phyloP scores from a whole-genome alignment of 2,329 filamentous ascomycete genomes.

The Ophiobolus disseminans region DNA sequence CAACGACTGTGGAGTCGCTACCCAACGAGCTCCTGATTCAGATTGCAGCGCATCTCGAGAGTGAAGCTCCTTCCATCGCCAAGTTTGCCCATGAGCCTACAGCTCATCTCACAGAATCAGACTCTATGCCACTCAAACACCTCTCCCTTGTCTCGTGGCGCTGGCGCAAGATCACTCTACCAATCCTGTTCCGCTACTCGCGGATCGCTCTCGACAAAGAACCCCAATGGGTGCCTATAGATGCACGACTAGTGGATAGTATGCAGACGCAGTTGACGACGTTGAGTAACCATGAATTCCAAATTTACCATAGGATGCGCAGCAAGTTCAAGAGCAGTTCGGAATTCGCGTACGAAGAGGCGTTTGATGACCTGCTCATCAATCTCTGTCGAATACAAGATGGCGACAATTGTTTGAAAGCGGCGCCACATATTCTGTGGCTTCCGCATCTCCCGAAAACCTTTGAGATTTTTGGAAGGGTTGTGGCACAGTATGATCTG shows the following conservation, averaged over 20 bases:
- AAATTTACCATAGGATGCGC: constrained; percentile 41
- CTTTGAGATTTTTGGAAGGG: constrained; percentile 28
- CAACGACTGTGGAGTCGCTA: constrained; percentile 32
- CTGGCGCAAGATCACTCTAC: constrained; percentile 41
- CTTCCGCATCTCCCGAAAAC: constrained; percentile 38
- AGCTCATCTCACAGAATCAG: constrained; percentile 29
- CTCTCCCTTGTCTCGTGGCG: constrained; percentile 43
- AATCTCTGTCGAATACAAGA: constrained; percentile 42
- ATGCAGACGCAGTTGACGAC: constrained; percentile 42
- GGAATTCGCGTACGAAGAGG: constrained; percentile 34
- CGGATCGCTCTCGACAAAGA: constrained; percentile 34
- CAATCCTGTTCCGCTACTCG: constrained; percentile 41
- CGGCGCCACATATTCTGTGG: constrained; percentile 33
- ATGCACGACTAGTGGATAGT: constrained; percentile 41
- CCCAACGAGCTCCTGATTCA: constrained; percentile 48
- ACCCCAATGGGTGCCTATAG: constrained; percentile 45
- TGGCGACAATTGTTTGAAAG: constrained; percentile 37
- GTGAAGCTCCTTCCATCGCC: constrained; percentile 37
- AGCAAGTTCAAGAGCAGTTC: constrained; percentile 44
- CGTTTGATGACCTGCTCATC: constrained; percentile 43
- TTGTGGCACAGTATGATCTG: constrained; percentile 30
- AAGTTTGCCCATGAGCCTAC: constrained; percentile 45
- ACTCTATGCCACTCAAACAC: constrained; percentile 33
- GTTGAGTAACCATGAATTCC: constrained; percentile 42
- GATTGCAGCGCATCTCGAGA: constrained; percentile 41